Percentiles rank a stretch among this genome's conserved stretches.
These are phyloP conservation scores for Pyricularia pennisetigena DNA, from an alignment of 2,329 filamentous ascomycete genomes.

Conservation along the genomic window DNA sequence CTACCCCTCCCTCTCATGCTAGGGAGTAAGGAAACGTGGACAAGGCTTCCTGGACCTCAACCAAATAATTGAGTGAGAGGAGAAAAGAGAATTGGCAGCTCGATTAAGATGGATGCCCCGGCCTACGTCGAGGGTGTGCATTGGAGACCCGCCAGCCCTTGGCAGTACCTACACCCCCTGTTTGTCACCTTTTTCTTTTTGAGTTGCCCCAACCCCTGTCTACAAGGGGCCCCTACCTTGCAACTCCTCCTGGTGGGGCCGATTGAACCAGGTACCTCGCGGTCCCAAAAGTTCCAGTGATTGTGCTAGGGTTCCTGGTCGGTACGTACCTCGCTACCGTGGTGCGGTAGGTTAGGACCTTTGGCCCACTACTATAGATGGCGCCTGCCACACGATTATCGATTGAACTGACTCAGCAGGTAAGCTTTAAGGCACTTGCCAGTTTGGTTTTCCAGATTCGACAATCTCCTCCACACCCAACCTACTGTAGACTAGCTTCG, in stretches of 20 bases:
- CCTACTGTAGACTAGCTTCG: not conserved
- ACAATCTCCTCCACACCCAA: not conserved
- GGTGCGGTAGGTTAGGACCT: not conserved
- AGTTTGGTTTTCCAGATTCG: not conserved
- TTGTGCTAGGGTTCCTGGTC: not conserved
- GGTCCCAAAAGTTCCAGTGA: not conserved
- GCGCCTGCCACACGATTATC: not conserved
- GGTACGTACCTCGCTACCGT: not conserved
- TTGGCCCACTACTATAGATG: not conserved
- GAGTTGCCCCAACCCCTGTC: not conserved
- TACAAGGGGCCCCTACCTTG: not conserved
- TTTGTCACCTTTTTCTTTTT: not conserved
- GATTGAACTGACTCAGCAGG: not conserved
- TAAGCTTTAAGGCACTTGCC: not conserved
- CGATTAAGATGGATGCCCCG: not conserved
- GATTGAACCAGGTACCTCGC: not conserved
- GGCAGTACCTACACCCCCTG: not conserved
- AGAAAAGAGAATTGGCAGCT: not conserved
- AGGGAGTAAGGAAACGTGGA: not conserved
- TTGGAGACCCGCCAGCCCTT: not conserved
- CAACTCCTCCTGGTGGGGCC: not conserved
- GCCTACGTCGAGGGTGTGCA: not conserved
- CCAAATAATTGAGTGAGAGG: not conserved
- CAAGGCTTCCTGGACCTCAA: not conserved
- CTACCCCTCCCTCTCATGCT: not conserved